These are phyloP conservation scores for Wickerhamomyces queroliae DNA, from an alignment of 805 yeast genomes.

Conservation along the genomic window DNA sequence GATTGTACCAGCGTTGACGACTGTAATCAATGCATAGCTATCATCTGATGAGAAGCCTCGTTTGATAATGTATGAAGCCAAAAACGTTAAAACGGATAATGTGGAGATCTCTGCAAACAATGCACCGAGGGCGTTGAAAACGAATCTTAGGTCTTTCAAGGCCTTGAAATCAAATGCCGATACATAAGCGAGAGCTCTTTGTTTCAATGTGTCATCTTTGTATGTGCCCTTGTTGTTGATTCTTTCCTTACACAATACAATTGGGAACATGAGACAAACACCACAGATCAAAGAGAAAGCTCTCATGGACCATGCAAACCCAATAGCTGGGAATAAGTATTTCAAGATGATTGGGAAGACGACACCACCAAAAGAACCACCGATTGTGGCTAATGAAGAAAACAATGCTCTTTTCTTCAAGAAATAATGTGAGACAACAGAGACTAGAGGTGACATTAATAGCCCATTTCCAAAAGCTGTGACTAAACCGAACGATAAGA, in stretches of 20 bases:
- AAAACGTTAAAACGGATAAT: slow-evolving; percentile 38
- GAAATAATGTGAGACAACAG: slow-evolving; percentile 62
- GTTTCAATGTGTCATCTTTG: slow-evolving; percentile 1
- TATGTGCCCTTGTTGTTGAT: not conserved
- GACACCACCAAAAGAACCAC: slow-evolving; percentile 49
- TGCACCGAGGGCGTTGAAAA: slow-evolving; percentile 33
- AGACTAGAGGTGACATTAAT: slow-evolving; percentile 51
- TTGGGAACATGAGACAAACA: slow-evolving; percentile 27
- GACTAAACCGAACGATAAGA: slow-evolving; percentile 47
- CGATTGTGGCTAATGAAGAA: slow-evolving; percentile 34
- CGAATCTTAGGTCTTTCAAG: slow-evolving; percentile 36
- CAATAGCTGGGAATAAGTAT: slow-evolving; percentile 38
- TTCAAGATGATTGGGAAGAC: slow-evolving; percentile 46
- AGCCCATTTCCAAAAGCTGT: slow-evolving; percentile 53
- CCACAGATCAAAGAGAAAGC: slow-evolving; percentile 40
- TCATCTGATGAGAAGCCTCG: slow-evolving; percentile 34
- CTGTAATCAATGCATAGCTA: slow-evolving; percentile 38
- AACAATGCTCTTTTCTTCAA: slow-evolving; percentile 44
- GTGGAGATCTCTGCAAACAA: slow-evolving; percentile 39
- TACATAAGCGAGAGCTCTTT: too few species aligned
- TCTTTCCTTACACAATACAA: slow-evolving; percentile 32
- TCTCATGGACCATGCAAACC: slow-evolving; percentile 53
- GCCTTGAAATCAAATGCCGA: slow-evolving; percentile 25
- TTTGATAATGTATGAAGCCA: slow-evolving; percentile 43
- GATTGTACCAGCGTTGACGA: slow-evolving; percentile 36